Evolutionary conservation across 1,139 yeast genomes (phyloP).

Genomic region (Hansenula sp.): DNA sequence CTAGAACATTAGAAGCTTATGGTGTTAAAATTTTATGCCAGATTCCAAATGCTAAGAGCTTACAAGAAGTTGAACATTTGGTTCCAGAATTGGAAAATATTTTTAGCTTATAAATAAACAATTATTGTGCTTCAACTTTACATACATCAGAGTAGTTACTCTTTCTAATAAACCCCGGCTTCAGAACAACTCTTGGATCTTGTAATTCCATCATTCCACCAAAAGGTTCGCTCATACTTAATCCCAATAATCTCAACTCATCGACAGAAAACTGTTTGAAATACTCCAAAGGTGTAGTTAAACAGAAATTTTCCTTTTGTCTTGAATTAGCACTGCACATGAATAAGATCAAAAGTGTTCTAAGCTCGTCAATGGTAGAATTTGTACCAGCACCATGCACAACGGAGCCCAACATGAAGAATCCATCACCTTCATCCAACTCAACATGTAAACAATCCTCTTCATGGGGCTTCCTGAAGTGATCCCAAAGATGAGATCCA

Average conservation of each 20-base stretch:
- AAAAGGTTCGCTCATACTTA: slow-evolving; percentile 20
- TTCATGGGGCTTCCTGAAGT: slow-evolving; percentile 23
- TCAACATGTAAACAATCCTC: slow-evolving; percentile 25
- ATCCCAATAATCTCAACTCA: slow-evolving; percentile 16
- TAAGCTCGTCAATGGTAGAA: slow-evolving; percentile 22
- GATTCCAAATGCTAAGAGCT: slow-evolving; percentile 2
- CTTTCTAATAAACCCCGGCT: slow-evolving; percentile 9
- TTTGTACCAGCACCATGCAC: slow-evolving; percentile 28
- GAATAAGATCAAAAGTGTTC: slow-evolving; percentile 24
- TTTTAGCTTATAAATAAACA: background rate
- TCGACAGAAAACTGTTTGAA: slow-evolving; percentile 16
- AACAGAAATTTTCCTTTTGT: slow-evolving; percentile 26
- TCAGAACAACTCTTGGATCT: slow-evolving; percentile 15
- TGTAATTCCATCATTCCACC: slow-evolving; percentile 18
- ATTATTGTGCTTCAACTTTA: background rate
- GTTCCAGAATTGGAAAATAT: slow-evolving; percentile 4
- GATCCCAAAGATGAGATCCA: slow-evolving; percentile 27
- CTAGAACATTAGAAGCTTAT: slow-evolving; percentile 15
- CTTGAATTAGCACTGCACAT: slow-evolving; percentile 26
- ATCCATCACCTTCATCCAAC: slow-evolving; percentile 27
- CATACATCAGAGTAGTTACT: slow-evolving; percentile 4
- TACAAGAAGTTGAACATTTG: slow-evolving; percentile 4
- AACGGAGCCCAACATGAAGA: slow-evolving; percentile 28
- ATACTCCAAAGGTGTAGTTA: slow-evolving; percentile 20
- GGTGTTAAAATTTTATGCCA: slow-evolving; percentile 15